These are phyloP conservation scores for Vigna unguiculata DNA, from an alignment of 306 rosid species.

Conservation along the genomic window DNA sequence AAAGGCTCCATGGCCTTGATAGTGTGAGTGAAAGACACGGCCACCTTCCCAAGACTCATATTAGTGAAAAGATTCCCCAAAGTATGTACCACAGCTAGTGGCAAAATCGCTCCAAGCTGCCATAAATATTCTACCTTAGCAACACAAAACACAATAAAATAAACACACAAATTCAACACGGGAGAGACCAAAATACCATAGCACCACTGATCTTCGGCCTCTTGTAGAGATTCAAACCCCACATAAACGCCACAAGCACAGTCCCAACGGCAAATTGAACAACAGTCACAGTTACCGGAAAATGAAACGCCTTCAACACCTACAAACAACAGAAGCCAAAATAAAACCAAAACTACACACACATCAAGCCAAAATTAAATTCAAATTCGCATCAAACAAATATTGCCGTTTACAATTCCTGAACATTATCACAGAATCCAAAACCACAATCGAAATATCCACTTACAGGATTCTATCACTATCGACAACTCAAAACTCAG, in stretches of 20 bases:
- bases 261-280: slow-evolving; percentile 86
- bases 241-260: slow-evolving; percentile 70
- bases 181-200: slow-evolving; percentile 60
- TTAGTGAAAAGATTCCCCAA: slow-evolving; percentile 98
- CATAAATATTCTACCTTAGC: slow-evolving; percentile 30
- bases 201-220: slow-evolving; percentile 75
- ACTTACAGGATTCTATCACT: neutral
- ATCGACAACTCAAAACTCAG: neutral
- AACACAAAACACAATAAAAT: slow-evolving; percentile 12
- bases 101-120: slow-evolving; percentile 87
- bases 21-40: slow-evolving; percentile 98
- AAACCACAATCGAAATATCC: neutral
- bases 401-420: slow-evolving; percentile 11
- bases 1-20: slow-evolving; percentile 99
- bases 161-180: neutral
- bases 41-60: slow-evolving; percentile 98
- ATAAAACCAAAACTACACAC: neutral
- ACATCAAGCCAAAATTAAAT: slow-evolving; percentile 1
- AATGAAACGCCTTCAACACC: slow-evolving; percentile 89
- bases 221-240: slow-evolving; percentile 90
- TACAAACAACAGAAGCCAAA: slow-evolving; percentile 40
- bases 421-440: neutral
- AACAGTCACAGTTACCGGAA: slow-evolving; percentile 70
- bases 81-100: slow-evolving; percentile 82
- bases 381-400: neutral